These are phyloP conservation scores for Leptographium flavum DNA, from an alignment of 2,329 filamentous ascomycete species.

Conservation along the genomic window DNA sequence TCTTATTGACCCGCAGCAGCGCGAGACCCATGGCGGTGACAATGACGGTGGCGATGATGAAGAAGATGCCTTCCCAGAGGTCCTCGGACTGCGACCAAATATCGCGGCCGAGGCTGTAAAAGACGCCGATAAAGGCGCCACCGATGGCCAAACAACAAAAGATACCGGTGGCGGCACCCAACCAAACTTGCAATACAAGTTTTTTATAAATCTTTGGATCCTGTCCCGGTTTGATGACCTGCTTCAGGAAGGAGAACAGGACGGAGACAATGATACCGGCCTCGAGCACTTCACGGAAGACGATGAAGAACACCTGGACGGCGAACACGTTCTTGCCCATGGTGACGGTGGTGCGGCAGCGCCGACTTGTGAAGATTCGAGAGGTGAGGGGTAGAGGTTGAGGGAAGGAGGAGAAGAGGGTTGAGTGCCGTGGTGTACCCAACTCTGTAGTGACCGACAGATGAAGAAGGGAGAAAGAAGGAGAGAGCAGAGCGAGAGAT, in stretches of 20 bases:
- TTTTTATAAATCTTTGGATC: slow-evolving; percentile 52
- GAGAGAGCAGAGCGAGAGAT: neutral
- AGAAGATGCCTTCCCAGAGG: slow-evolving; percentile 71
- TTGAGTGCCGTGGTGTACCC: neutral
- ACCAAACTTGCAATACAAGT: slow-evolving; percentile 58
- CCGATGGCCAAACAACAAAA: slow-evolving; percentile 48
- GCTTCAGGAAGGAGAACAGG: slow-evolving; percentile 73
- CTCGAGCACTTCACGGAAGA: slow-evolving; percentile 76
- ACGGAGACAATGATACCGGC: slow-evolving; percentile 76
- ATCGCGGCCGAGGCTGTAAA: slow-evolving; percentile 54
- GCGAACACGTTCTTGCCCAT: slow-evolving; percentile 60
- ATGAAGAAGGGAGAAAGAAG: neutral
- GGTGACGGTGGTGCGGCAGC: slow-evolving; percentile 7
- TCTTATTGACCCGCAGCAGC: slow-evolving; percentile 65
- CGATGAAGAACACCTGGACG: slow-evolving; percentile 77
- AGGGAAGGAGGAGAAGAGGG: neutral
- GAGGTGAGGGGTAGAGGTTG: neutral
- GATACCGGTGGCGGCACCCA: slow-evolving; percentile 43
- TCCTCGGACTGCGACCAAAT: slow-evolving; percentile 55
- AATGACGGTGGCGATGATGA: slow-evolving; percentile 60
- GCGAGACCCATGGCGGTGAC: slow-evolving; percentile 72
- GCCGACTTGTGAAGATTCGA: neutral
- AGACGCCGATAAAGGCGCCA: slow-evolving; percentile 51
- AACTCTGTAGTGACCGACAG: too few species aligned
- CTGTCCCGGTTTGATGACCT: slow-evolving; percentile 53